Conservation (phyloP, 225 moss, liverwort and hornwort genomes). For the Climacium dendroides region DNA sequence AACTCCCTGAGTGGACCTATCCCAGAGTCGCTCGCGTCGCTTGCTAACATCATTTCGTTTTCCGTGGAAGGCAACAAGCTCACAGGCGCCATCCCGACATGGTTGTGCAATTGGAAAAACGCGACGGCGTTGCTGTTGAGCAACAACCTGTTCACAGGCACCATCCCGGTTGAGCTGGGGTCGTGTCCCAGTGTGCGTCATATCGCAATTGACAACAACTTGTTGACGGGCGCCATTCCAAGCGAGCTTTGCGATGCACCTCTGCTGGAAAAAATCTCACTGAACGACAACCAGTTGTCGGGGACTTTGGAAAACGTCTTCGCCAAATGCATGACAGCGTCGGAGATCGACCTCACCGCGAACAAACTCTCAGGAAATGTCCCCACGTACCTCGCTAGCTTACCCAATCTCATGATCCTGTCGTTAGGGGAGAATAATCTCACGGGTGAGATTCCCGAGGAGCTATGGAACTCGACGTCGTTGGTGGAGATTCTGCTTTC, state of each 20-base stretch:
- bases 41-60: conserved; percentile 52
- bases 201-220: conserved; percentile 32
- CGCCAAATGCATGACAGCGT: not conserved
- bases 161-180: conserved; percentile 13
- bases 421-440: conserved; percentile 41
- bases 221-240: conserved; percentile 32
- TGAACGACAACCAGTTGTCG: conserved; percentile 32
- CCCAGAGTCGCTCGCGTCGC: conserved; percentile 37
- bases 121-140: conserved; percentile 34
- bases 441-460: conserved; percentile 56
- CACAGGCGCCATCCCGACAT: conserved; percentile 52
- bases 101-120: conserved; percentile 70
- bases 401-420: conserved; percentile 21
- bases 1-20: conserved; percentile 49
- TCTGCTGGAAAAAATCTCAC: conserved; percentile 12
- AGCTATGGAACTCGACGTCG: conserved; percentile 58
- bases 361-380: conserved; percentile 24
- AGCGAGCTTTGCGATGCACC: conserved; percentile 26
- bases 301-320: conserved; percentile 18
- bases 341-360: conserved; percentile 21
- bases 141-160: conserved; percentile 44
- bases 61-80: conserved; percentile 63
- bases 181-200: conserved; percentile 1
- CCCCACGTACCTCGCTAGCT: conserved; percentile 9
- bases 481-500: conserved; percentile 53